These are phyloP conservation scores for Megacollybia platyphylla DNA, from an alignment of 1,284 basidiomycete genomes.

Conservation along the genomic window DNA sequence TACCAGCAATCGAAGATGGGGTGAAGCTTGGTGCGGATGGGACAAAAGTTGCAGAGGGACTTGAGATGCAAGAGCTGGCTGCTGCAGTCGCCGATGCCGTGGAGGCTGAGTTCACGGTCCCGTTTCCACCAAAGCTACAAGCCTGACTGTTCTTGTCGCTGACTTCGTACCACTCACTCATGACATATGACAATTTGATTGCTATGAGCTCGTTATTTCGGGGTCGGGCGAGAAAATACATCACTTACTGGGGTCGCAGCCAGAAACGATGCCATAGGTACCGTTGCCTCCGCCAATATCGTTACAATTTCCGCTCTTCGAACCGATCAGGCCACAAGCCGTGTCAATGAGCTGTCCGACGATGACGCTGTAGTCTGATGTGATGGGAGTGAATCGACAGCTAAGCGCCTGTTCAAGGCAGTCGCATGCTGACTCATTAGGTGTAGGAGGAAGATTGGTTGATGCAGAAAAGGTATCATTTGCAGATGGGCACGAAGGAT, in stretches of 20 bases:
- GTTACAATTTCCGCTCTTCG: conserved; percentile 46
- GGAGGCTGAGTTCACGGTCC: conserved; percentile 55
- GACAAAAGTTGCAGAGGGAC: conserved; percentile 56
- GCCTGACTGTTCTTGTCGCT: conserved; percentile 45
- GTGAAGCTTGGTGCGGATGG: conserved; percentile 32
- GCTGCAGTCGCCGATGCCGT: conserved; percentile 45
- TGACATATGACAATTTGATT: conserved; percentile 73
- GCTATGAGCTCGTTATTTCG: conserved; percentile 21
- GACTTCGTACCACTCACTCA: conserved; percentile 69
- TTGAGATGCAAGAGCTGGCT: conserved; percentile 59
- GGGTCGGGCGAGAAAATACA: conserved; percentile 7
- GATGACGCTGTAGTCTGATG: conserved; percentile 50
- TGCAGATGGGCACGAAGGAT: conserved; percentile 53
- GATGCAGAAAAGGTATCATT: conserved; percentile 54
- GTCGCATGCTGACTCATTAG: conserved; percentile 65
- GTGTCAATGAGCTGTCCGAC: conserved; percentile 26
- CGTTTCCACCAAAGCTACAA: conserved; percentile 77
- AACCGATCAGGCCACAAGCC: conserved; percentile 61
- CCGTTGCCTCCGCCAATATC: conserved; percentile 65
- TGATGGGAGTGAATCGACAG: conserved; percentile 59
- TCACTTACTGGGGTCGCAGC: conserved; percentile 58
- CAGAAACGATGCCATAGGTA: conserved; percentile 62
- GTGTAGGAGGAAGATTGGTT: conserved; percentile 70
- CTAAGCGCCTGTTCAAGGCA: conserved; percentile 60
- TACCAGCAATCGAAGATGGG: conserved; percentile 9